Evolutionary conservation across 163 green algal species (phyloP), one percentile per base, ranked within the genome.

Genomic region (Picocystis sp.): DNA sequence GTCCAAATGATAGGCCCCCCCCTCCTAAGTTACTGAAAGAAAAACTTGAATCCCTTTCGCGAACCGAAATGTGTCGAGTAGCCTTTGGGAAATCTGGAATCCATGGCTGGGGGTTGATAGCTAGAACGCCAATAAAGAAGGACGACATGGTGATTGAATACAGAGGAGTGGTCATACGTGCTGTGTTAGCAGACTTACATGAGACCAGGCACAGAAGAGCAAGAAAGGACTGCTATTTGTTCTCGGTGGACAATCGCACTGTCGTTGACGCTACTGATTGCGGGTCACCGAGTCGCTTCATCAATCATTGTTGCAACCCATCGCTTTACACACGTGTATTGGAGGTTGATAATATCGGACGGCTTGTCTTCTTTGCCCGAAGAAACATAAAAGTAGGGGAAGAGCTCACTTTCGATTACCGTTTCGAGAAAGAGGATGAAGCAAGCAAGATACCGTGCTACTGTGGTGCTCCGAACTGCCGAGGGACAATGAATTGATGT

Each of bases 71-170:
- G 29, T 38, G 29, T 8, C 5, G 44, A 50, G 44, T 50, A 12
- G 21, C 44, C 9, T 24, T 33, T 24, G 44, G 44, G 9, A 24
- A 81, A 71, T 79, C 66, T 43, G 84, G 80, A 25, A 87, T 97
- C 58, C 88, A 95, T 58, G 88, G 88, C 3, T 97, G 89, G 89
- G 89, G 89, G 45, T 60, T 98, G 14, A 89, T 96, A 65, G 81
- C 89, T 11, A 67, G 71, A 17, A 48, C 54, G 46, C 53, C 72
- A 50, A 80, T 94, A 47, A 48, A 53, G n/a, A 73, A 86, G 70
- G 89, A 92, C 60, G 69, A 66, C 22, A 86, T 94, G 70, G 75
- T 98, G 9, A 81, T 82, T 1, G 86, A 97, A 75, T 97, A 94
- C 65, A 69, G 76, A 8, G 88, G 88, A 0, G 82, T 93, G 44